Conservation (phyloP, 805 yeast genomes). For the Peterozyma xylosa region DNA sequence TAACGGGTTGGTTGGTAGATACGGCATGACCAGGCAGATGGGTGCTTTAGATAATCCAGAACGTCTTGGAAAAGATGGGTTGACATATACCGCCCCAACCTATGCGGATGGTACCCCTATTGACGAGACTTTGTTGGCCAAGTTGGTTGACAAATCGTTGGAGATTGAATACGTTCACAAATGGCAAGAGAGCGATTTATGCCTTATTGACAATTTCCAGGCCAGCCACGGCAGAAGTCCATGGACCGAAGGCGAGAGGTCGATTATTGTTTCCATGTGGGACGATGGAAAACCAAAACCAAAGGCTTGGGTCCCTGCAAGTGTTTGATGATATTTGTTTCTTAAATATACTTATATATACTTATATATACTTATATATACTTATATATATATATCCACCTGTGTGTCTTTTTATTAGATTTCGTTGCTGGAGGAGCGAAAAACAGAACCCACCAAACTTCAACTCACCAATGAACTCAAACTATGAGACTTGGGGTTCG, state of each 20-base stretch:
- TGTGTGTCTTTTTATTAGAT: too few relatives aligned
- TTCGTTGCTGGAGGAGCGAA: too few relatives aligned
- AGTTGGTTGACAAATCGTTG: constrained; percentile 11
- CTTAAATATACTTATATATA: too few relatives aligned
- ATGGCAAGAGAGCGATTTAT: constrained; percentile 27
- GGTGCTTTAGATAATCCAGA: background rate
- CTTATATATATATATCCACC: too few relatives aligned
- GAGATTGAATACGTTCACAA: constrained; percentile 19
- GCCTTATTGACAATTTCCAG: constrained; percentile 25
- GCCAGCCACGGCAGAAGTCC: constrained; percentile 27
- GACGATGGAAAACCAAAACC: constrained; percentile 11
- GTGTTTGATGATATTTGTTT: too few relatives aligned
- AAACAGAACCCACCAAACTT: too few relatives aligned
- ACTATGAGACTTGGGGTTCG: too few relatives aligned
- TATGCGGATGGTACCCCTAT: constrained; percentile 18
- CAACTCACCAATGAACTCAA: too few relatives aligned
- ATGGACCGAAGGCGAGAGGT: constrained; percentile 20
- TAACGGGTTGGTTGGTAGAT: constrained; percentile 3
- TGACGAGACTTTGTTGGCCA: constrained; percentile 13
- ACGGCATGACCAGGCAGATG: background rate
- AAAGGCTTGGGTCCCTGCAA: background rate
- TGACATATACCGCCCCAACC: background rate
- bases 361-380: too few relatives aligned
- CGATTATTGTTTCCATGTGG: constrained; percentile 30
- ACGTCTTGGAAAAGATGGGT: background rate